phyloP scores from a whole-genome alignment of 2,329 filamentous ascomycete species.

The Verticillium dahliae region DNA sequence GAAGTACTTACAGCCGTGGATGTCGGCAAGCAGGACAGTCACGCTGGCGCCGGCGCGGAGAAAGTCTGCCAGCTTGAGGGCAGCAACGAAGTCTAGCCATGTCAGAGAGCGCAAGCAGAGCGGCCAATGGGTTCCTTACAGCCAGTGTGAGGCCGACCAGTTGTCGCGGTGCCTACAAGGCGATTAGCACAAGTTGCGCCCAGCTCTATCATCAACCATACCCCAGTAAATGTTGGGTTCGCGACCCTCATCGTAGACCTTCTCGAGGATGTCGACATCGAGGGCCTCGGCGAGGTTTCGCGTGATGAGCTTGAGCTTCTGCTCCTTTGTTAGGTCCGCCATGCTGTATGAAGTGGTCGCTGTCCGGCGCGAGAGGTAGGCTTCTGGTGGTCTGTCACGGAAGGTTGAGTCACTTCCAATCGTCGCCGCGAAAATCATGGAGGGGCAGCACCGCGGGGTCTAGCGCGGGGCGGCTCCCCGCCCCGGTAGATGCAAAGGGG shows the following conservation, averaged over 20 bases:
- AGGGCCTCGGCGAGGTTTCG: conserved; percentile 77
- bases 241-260: conserved; percentile 62
- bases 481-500: not conserved
- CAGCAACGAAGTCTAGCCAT: conserved; percentile 66
- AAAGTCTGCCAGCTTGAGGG: conserved; percentile 85
- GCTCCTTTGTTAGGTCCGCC: conserved; percentile 28
- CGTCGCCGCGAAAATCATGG: not conserved
- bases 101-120: not conserved
- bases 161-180: conserved; percentile 63
- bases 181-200: not conserved
- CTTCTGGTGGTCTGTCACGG: not conserved
- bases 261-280: conserved; percentile 76
- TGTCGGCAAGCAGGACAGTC: conserved; percentile 68
- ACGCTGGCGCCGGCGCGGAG: conserved; percentile 79
- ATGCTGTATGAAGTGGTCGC: conserved; percentile 5
- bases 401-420: not conserved
- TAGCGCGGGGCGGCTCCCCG: not conserved
- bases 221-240: conserved; percentile 81
- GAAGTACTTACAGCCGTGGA: conserved; percentile 49
- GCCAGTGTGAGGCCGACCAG: conserved; percentile 80
- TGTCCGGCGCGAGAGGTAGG: not conserved
- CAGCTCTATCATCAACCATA: conserved; percentile 20
- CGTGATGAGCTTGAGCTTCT: conserved; percentile 67
- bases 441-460: not conserved
- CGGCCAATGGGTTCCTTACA: conserved; percentile 25